phyloP scores from a whole-genome alignment of 2,329 filamentous ascomycete species.

The Tolypocladium inflatum region DNA sequence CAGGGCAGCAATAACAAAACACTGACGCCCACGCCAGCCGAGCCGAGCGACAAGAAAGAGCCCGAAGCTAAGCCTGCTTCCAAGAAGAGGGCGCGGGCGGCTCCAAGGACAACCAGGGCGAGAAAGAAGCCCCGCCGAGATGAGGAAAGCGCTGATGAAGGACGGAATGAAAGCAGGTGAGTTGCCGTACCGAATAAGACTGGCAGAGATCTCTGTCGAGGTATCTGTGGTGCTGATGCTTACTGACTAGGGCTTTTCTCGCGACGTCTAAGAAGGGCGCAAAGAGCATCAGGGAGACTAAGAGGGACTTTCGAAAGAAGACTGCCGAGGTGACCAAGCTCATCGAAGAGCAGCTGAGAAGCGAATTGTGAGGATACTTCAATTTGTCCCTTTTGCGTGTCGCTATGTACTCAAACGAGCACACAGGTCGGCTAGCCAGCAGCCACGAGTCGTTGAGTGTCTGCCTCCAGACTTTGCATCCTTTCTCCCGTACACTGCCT shows the following conservation, averaged over 20 bases:
- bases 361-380: background rate
- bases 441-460: background rate
- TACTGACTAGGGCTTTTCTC: background rate
- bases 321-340: constrained; percentile 9
- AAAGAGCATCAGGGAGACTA: constrained; percentile 8
- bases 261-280: constrained; percentile 5
- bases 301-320: constrained; percentile 12
- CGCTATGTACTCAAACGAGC: background rate
- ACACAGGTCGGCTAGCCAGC: background rate
- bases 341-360: constrained; percentile 10
- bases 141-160: background rate
- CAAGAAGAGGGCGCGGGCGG: constrained; percentile 7
- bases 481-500: background rate
- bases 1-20: background rate
- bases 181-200: too few species aligned
- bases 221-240: background rate
- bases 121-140: background rate
- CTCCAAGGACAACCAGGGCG: constrained; percentile 4
- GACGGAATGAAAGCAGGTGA: background rate
- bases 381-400: background rate
- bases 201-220: background rate
- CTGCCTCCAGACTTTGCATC: background rate
- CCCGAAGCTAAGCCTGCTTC: background rate
- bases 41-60: constrained; percentile 3
- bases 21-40: background rate